Conservation (phyloP, 1,284 basidiomycete genomes). For the Sanghuangporus weigelae region DNA sequence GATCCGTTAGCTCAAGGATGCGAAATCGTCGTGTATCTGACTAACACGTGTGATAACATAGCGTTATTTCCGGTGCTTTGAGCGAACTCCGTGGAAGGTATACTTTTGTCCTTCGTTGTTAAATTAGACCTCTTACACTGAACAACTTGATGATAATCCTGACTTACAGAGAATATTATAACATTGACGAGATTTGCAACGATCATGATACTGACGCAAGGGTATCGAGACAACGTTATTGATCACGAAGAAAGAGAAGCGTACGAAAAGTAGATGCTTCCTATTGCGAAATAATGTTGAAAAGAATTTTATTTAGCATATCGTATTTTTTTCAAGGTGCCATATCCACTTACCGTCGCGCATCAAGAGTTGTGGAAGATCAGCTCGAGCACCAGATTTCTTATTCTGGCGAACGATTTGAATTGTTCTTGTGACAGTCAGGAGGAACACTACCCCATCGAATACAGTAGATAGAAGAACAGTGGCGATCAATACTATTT, state of each 20-base stretch:
- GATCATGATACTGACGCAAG: conserved; percentile 4
- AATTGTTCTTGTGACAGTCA: conserved; percentile 8
- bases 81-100: not conserved
- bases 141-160: not conserved
- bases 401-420: not conserved
- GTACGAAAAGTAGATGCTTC: conserved; percentile 12
- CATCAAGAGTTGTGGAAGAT: conserved; percentile 3
- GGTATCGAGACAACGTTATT: not conserved
- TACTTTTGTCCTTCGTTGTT: not conserved
- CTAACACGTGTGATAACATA: conserved; percentile 13
- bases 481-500: conserved; percentile 5
- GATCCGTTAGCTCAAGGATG: not conserved
- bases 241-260: not conserved
- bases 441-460: conserved; percentile 4
- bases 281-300: not conserved
- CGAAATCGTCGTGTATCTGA: not conserved
- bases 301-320: not conserved
- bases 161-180: not conserved
- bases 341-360: conserved; percentile 10
- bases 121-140: not conserved
- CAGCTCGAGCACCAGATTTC: not conserved
- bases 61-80: conserved; percentile 14
- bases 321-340: not conserved
- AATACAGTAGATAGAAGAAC: conserved; percentile 1
- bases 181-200: conserved; percentile 1